These are phyloP conservation scores for Physaria fendleri DNA, from an alignment of 345 rosid species.

Conservation along the genomic window DNA sequence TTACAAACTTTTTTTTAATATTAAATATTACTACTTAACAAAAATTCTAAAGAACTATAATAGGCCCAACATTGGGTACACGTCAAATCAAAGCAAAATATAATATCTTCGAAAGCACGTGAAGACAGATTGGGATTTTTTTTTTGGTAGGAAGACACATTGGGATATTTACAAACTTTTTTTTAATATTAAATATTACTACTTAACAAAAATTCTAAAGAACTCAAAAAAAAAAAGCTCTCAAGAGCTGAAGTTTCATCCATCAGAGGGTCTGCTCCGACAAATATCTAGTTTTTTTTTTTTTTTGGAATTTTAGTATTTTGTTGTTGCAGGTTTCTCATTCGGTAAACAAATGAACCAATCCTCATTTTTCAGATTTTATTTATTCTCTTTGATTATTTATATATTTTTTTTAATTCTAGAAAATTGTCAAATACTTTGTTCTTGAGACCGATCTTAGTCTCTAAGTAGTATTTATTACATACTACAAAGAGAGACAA, in stretches of 20 bases:
- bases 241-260: constrained; percentile 9
- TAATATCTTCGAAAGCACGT: constrained; percentile 25
- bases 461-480: constrained; percentile 18
- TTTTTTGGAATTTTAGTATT: neutral
- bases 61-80: neutral
- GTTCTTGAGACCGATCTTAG: constrained; percentile 30
- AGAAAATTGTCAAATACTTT: neutral
- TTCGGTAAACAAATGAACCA: constrained; percentile 16
- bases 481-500: neutral
- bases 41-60: neutral
- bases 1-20: constrained; percentile 6
- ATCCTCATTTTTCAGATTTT: neutral
- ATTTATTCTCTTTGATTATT: neutral
- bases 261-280: constrained; percentile 19
- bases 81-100: constrained; percentile 17
- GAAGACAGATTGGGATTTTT: no score
- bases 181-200: neutral
- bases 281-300: constrained; percentile 3
- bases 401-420: neutral
- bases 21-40: neutral
- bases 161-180: constrained; percentile 18
- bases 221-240: neutral
- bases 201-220: neutral
- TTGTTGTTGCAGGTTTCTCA: constrained; percentile 1
- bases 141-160: no score